Conservation (phyloP, 495 filamentous ascomycete species). For the Melanomma pulvis-pyrius region DNA sequence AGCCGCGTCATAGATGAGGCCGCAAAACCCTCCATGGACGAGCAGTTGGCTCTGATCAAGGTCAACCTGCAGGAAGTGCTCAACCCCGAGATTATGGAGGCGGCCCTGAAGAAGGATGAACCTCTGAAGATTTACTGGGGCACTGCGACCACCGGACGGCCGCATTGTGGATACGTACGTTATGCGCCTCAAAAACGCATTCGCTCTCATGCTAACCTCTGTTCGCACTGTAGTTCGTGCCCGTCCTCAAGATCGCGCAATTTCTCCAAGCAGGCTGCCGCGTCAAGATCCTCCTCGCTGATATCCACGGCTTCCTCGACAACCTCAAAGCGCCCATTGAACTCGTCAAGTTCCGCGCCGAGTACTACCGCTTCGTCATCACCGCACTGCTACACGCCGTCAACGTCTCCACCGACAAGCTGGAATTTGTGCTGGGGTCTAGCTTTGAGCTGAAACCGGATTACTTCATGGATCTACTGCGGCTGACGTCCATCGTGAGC, state of each 20-base stretch:
- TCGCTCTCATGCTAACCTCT: background rate
- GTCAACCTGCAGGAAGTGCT: constrained; percentile 83
- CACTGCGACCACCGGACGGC: constrained; percentile 79
- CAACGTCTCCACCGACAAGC: constrained; percentile 64
- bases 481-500: constrained; percentile 44
- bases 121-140: constrained; percentile 44
- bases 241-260: constrained; percentile 85
- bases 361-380: constrained; percentile 48
- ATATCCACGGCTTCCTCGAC: constrained; percentile 76
- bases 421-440: constrained; percentile 82
- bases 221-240: constrained; percentile 57
- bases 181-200: background rate
- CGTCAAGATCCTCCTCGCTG: constrained; percentile 67
- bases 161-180: constrained; percentile 72
- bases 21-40: constrained; percentile 21
- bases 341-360: constrained; percentile 65
- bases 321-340: constrained; percentile 85
- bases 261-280: constrained; percentile 82
- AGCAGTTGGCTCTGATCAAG: constrained; percentile 71
- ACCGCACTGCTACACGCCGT: constrained; percentile 45
- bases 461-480: constrained; percentile 77
- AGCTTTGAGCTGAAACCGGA: constrained; percentile 71
- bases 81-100: constrained; percentile 82
- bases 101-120: constrained; percentile 59
- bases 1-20: background rate